These are phyloP conservation scores for Neurospora sp. DNA, from an alignment of 495 filamentous ascomycete species.

Conservation along the genomic window DNA sequence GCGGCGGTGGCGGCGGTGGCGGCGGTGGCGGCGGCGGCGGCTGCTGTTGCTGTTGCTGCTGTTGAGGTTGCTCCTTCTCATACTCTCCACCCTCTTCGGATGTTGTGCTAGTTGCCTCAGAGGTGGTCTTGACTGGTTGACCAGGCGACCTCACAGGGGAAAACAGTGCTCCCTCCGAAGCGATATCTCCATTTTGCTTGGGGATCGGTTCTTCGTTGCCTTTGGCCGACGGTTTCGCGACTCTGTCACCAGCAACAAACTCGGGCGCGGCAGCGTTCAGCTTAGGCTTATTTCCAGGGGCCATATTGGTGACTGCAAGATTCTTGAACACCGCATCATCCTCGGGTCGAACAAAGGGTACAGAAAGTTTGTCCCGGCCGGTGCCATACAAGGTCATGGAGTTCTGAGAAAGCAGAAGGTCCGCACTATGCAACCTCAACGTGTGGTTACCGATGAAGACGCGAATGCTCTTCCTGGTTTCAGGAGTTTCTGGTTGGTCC, in stretches of 20 bases:
- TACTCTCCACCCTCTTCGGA: conserved; percentile 32
- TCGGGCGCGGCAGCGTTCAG: conserved; percentile 41
- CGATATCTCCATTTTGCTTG: conserved; percentile 8
- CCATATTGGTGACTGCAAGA: conserved; percentile 49
- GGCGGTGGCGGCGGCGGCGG: conserved; percentile 2
- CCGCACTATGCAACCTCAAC: conserved; percentile 76
- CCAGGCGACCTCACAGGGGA: conserved; percentile 20
- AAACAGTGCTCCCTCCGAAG: conserved; percentile 13
- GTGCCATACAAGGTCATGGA: conserved; percentile 78
- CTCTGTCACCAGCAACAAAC: conserved; percentile 32
- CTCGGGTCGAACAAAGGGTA: conserved; percentile 91
- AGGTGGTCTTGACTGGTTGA: conserved; percentile 22
- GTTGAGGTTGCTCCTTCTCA: conserved; percentile 21
- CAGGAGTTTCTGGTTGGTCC: conserved; percentile 30
- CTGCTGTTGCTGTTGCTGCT: conserved; percentile 8
- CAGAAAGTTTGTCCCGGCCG: conserved; percentile 76
- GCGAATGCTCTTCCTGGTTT: conserved; percentile 51
- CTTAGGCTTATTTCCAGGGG: conserved; percentile 32
- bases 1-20: conserved; percentile 1
- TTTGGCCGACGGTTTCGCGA: conserved; percentile 8
- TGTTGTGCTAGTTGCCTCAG: conserved; percentile 22
- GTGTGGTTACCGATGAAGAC: conserved; percentile 83
- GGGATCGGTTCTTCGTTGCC: conserved; percentile 12
- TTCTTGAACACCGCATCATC: conserved; percentile 70
- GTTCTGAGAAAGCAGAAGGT: conserved; percentile 87